A percentile compares a stretch with the other conserved stretches of the same genome.
Conservation (phyloP, 2,329 filamentous ascomycete species). For the Ascocoryne sarcoides region DNA sequence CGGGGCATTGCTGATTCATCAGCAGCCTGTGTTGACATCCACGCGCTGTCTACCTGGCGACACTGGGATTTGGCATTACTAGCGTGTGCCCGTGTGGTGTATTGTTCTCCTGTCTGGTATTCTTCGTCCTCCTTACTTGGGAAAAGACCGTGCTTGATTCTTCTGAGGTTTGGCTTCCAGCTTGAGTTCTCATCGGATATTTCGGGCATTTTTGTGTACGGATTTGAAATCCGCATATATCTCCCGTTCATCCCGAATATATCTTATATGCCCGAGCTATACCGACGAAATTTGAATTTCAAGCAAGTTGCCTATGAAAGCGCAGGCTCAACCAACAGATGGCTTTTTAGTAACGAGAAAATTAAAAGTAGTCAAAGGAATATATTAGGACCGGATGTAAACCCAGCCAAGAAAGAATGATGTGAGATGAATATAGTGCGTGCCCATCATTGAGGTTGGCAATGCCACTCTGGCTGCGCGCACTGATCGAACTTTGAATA, state of each 20-base stretch:
- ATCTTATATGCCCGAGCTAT: too few species aligned
- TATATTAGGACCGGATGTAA: too few species aligned
- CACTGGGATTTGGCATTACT: background rate
- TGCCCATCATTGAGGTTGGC: background rate
- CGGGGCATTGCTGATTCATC: background rate
- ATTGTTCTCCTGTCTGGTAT: background rate
- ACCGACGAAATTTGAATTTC: too few species aligned
- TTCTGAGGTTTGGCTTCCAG: background rate
- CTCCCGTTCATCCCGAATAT: background rate
- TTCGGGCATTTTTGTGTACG: background rate
- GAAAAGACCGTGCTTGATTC: background rate
- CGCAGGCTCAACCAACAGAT: too few species aligned
- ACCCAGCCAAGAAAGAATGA: too few species aligned
- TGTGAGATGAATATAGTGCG: too few species aligned
- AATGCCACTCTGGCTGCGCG: background rate
- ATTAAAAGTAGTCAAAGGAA: too few species aligned
- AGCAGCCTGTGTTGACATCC: background rate
- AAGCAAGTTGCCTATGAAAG: too few species aligned
- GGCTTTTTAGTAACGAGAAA: too few species aligned
- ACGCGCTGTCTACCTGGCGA: too few species aligned
- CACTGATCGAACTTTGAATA: background rate
- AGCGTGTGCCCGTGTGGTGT: background rate
- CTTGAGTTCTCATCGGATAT: background rate
- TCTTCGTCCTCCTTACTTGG: background rate
- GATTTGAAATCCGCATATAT: background rate